Base-by-base conservation (phyloP, 345 rosid species). In the Eucalyptus tenuipes region DNA sequence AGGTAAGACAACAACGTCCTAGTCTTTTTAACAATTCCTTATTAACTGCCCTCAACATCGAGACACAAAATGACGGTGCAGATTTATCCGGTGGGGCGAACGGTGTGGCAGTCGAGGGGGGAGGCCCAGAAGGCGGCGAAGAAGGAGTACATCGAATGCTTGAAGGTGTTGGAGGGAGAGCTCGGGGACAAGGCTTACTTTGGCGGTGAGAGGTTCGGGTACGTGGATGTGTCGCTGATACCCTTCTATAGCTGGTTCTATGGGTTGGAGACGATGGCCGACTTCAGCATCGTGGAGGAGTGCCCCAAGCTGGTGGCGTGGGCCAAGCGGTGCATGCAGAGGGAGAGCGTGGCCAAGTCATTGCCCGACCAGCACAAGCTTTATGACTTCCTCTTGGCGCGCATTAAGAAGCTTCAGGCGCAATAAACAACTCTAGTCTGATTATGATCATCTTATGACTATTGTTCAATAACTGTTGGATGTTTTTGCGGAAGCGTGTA, bases 261-360 rank as follows among this genome's bases (percentile, higher is more conserved):
- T 24, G 52, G 87, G 15, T 52, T 55, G 27, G 92, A 91, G 89
- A 86, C 3, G 5, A 7, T 44, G 6, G 91, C 87, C 17, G 52
- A 87, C 10, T 71, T 91, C 18, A 90, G 85, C 85, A 42, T 91
- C 14, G 89, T 20, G 85, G 89, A 52, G 15, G 88, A 88, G 48
- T 88, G 85, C 79, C 91, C 91, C 10, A 91, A 86, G 91, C 82
- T 91, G 6, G 48, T 89, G 85, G 87, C 49, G 10, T 91, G 93
- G 93, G 84, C 49, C 27, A 47, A 90, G 64, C 90, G 90, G 59
- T 90, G 92, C 90, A 33, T 87, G 89, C 64, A 84, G 20, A 87
- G 87, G 40, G 68, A 64, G 15, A 88, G 87, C 82, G 91, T 91
- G 33, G 87, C 90, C 81, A 55, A 90, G 68, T 48, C 87, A 8